phyloP scores from a whole-genome alignment of 2,329 filamentous ascomycete genomes.

The Claviceps sp. region DNA sequence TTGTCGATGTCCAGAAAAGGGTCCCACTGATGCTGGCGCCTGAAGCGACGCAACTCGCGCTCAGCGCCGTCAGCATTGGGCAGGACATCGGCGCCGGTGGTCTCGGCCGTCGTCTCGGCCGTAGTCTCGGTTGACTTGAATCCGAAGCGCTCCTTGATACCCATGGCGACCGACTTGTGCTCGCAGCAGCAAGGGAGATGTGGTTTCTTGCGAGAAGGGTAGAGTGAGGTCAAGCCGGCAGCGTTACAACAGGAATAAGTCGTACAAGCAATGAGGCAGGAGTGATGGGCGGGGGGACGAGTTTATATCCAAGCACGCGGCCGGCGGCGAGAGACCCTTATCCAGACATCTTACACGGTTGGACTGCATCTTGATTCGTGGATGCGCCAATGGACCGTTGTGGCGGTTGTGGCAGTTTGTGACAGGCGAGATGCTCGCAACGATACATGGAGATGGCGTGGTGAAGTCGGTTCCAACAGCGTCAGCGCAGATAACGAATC shows the following conservation, averaged over 20 bases:
- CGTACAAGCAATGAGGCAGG: not conserved
- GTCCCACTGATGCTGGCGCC: constrained; percentile 40
- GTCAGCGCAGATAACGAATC: not conserved
- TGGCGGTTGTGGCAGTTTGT: not conserved
- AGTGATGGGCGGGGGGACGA: not conserved
- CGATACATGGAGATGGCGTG: too few species aligned
- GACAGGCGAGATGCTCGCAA: too few species aligned
- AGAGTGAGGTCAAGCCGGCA: not conserved
- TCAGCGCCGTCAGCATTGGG: constrained; percentile 10
- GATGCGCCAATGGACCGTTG: not conserved
- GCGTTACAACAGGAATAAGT: too few species aligned
- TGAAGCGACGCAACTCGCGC: constrained; percentile 25
- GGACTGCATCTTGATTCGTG: not conserved
- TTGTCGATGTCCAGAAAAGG: constrained; percentile 41
- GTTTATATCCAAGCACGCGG: constrained; percentile 4
- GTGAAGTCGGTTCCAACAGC: not conserved
- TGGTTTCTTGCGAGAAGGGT: not conserved
- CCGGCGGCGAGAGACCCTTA: not conserved
- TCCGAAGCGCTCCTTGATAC: constrained; percentile 11
- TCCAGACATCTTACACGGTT: not conserved
- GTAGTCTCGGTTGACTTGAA: constrained; percentile 8
- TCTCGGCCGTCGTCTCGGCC: constrained; percentile 3
- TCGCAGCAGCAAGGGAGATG: not conserved
- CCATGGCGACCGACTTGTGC: constrained; percentile 8
- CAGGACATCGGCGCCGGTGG: constrained; percentile 9